Percentiles rank a stretch among this genome's conserved stretches.
phyloP scores from a whole-genome alignment of 371 early-diverging fungal genomes.

The Apophysomyces ossiformis region DNA sequence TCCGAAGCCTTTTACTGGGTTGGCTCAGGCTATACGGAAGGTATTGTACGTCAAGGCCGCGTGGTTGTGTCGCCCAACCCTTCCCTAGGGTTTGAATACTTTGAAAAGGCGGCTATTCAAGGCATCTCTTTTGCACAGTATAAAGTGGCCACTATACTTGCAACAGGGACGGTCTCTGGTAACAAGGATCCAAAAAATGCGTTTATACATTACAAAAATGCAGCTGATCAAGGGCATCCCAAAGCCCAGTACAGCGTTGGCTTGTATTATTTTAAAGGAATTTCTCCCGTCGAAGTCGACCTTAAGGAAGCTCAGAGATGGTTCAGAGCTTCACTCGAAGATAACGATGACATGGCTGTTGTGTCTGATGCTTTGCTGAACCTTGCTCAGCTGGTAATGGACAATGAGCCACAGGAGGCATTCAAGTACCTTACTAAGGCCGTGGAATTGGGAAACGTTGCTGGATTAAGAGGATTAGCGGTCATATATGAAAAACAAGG shows the following conservation, averaged over 20 bases:
- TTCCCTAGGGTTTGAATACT: conserved; percentile 29
- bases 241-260: conserved; percentile 39
- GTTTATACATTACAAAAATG: conserved; percentile 50
- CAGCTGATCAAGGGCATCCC: conserved; percentile 39
- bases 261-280: conserved; percentile 53
- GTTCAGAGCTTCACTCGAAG: conserved; percentile 29
- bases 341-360: conserved; percentile 29
- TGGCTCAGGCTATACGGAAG: conserved; percentile 42
- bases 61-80: conserved; percentile 10
- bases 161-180: conserved; percentile 53
- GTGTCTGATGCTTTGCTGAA: conserved; percentile 39
- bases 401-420: conserved; percentile 19
- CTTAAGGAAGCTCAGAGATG: conserved; percentile 40
- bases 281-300: conserved; percentile 23
- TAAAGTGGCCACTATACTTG: conserved; percentile 42
- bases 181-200: conserved; percentile 44
- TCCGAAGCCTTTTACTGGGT: conserved; percentile 43
- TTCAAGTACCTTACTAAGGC: conserved; percentile 41
- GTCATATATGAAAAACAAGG: conserved; percentile 50
- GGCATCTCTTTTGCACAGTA: conserved; percentile 39
- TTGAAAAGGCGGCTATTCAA: conserved; percentile 29
- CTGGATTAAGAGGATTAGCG: conserved; percentile 50
- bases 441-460: conserved; percentile 43
- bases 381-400: conserved; percentile 30
- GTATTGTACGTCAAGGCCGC: conserved; percentile 5